Evolutionary conservation across 2,329 filamentous ascomycete genomes (phyloP).

Genomic region (Calonectria montana): DNA sequence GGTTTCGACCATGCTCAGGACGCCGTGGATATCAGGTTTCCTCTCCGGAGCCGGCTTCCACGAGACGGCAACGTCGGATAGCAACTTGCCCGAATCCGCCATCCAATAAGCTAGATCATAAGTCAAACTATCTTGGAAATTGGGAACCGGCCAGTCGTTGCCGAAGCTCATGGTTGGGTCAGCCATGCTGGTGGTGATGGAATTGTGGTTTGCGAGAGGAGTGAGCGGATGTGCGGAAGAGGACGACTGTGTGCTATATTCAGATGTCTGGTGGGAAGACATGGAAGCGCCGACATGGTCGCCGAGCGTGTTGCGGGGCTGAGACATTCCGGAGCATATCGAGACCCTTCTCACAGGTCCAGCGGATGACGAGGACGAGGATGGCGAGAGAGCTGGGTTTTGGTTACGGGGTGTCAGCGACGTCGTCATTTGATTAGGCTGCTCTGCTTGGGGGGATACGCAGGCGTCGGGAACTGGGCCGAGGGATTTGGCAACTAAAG

Average conservation of each 20-base stretch:
- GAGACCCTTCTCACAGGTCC: background rate
- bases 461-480: background rate
- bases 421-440: background rate
- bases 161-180: background rate
- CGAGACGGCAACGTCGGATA: background rate
- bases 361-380: background rate
- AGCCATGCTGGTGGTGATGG: background rate
- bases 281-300: background rate
- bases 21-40: background rate
- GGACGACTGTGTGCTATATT: background rate
- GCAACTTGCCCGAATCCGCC: background rate
- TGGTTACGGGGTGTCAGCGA: background rate
- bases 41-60: background rate
- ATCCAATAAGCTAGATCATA: background rate
- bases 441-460: background rate
- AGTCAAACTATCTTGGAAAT: background rate
- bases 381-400: background rate
- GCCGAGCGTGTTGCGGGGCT: background rate
- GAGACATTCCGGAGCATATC: slow-evolving; percentile 9
- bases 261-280: background rate
- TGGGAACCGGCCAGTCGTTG: background rate
- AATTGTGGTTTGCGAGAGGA: background rate
- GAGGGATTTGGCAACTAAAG: background rate
- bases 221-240: background rate
- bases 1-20: background rate